Base-by-base conservation (phyloP, 371 early-diverging fungal genomes). In the Dichotomocladium elegans region DNA sequence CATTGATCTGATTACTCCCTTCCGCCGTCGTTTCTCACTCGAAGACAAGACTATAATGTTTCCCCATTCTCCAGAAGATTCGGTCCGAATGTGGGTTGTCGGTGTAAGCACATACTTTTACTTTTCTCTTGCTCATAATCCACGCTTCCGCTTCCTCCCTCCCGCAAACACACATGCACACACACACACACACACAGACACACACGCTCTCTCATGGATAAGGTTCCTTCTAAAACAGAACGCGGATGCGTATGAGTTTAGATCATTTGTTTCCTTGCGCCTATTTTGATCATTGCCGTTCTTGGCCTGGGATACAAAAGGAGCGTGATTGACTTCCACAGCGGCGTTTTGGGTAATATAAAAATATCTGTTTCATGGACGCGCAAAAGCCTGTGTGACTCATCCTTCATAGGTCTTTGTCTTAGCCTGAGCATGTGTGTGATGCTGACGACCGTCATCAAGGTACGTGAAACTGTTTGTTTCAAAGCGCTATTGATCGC, bases 21-120 rank as follows among this genome's bases (percentile, higher is more conserved):
- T 76, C 66, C 82, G 82, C 47, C 80, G 90, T 43, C 66, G 76
- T 48, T 89, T 91, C 64, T 87, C 86, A 12, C 67, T 89, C 22
- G 66, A 72, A 4, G 87, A 91, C 64, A 81, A 71, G 30, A 77
- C 82, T 9, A 84, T 91, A 42, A 75, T 77, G 65, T 81, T 77
- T 61, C 82, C 85, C 3, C 73, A 83, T 56, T 71, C 81, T 44
- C 75, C 70, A 22, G 59, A 83, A 27, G 86, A 87, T 45, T 74
- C 82, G 11, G 76, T 88, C 0, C 85, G 83, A 34, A 69, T 76
- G 47, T 80, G 83, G 68, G 64, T 77, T 11, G 62, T 83, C 8
- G 51, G 72, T 17, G 80, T 88, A 68, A 61, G 59, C 44, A 17
- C 29, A 17, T 8, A 27, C 14, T 25, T 19, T 27, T 25, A 27